Evolutionary conservation across 371 early-diverging fungal species (phyloP).

Genomic region (Syncephalis plumigaleata): DNA sequence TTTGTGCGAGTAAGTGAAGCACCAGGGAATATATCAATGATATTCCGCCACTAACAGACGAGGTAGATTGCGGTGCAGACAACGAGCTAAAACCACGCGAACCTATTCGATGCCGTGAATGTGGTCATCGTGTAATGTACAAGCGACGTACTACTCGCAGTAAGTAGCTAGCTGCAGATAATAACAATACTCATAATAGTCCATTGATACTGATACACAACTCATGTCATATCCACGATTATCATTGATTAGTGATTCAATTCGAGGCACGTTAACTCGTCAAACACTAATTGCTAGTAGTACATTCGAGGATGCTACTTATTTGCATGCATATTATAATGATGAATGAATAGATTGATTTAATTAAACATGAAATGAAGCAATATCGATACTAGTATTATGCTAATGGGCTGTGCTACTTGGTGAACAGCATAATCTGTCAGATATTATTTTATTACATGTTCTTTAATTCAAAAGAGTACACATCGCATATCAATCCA

Average conservation of each 20-base stretch:
- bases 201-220: background rate
- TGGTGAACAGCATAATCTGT: no score
- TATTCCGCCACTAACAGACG: background rate
- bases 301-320: no score
- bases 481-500: no score
- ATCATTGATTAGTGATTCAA: slow-evolving; percentile 52
- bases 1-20: background rate
- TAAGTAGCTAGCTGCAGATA: slow-evolving; percentile 28
- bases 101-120: slow-evolving; percentile 90
- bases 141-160: slow-evolving; percentile 92
- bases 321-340: no score
- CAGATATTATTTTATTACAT: no score
- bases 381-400: no score
- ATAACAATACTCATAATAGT: no score
- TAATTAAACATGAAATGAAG: no score
- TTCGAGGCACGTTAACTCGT: slow-evolving; percentile 55
- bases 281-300: background rate
- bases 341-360: no score
- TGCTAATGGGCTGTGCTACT: no score
- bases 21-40: background rate
- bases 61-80: slow-evolving; percentile 65
- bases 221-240: background rate
- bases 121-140: slow-evolving; percentile 92
- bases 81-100: slow-evolving; percentile 86
- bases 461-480: no score